Base-by-base conservation (phyloP, 2,329 filamentous ascomycete species). In the Trichoderma arundinaceum region DNA sequence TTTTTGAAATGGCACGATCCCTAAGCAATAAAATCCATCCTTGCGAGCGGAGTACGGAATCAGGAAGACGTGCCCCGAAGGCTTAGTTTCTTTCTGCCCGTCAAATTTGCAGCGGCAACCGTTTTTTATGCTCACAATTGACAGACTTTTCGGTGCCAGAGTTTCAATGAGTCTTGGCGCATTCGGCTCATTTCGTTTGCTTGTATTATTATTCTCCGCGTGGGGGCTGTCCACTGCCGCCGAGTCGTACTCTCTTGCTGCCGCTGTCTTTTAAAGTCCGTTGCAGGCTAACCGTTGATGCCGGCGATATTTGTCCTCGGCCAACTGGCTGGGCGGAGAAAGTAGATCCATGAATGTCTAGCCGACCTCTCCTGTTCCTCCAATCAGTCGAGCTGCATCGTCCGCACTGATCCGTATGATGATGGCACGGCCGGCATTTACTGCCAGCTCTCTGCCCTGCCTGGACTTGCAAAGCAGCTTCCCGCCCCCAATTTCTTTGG, bases 121-220 rank as follows among this genome's bases (percentile, higher is more conserved):
- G 8, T 5, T 60, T 13, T 60, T 60, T 33, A 60, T 49, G 57
- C 57, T 51, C 44, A 41, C 44, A 32, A 51, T 38, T 41, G 41
- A 51, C 35, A 35, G 44, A 46, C 41, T 32, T 33, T 28, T 51
- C 32, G n/a, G 17, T 33, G 38, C 49, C 39, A 35, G 12, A 13
- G 38, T 22, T 43, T 8, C 22, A 52, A 52, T 35, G 48, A 46
- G 12, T 19, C n/a, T 33, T 22, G 48, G 44, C 58, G n/a, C 46
- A 51, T n/a, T 52, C 46, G 59, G 38, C 48, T 62, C 59, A 62
- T 62, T 35, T 62, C 59, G 48, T 62, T 62, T 53, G 59, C 22
- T 35, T 13, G 8, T 62, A 19, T 22, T 43, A 43, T 53, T 62
- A 43, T 52, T 43, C 38, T 44, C 59, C 59, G 59, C 48, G 59